Percentiles rank a stretch among this genome's conserved stretches.
phyloP scores from a whole-genome alignment of 2,329 filamentous ascomycete genomes.

The Fusarium multiceps region DNA sequence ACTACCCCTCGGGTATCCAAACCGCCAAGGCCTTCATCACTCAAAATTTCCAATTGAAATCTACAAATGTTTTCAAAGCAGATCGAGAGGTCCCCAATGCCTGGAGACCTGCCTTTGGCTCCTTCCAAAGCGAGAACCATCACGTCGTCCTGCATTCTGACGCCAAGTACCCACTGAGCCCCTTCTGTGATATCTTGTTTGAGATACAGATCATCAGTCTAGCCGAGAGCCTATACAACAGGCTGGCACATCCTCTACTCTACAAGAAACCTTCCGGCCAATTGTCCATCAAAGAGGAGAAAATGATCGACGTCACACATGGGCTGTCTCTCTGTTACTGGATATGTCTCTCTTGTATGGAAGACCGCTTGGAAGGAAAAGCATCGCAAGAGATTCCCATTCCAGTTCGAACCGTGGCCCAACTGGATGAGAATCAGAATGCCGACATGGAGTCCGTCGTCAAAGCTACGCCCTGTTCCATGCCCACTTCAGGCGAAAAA shows the following conservation, averaged over 20 bases:
- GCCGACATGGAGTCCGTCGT: neutral
- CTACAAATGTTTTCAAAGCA: neutral
- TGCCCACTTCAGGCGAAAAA: accelerated
- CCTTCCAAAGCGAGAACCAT: neutral
- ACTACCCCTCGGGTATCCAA: neutral
- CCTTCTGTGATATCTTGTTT: accelerated
- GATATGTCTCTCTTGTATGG: neutral
- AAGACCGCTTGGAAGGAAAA: neutral
- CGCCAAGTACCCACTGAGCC: accelerated
- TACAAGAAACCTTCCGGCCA: accelerated
- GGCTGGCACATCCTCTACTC: neutral
- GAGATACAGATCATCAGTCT: neutral
- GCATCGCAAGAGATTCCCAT: accelerated
- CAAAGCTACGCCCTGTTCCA: neutral
- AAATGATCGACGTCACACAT: neutral
- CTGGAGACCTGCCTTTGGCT: neutral
- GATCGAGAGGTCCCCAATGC: neutral
- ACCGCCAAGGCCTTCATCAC: accelerated
- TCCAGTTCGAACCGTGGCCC: accelerated
- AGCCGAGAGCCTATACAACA: neutral
- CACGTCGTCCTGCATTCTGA: neutral
- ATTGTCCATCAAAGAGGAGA: accelerated
- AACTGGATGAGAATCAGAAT: accelerated
- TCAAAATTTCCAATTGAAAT: accelerated
- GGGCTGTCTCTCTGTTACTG: neutral